Percentiles rank a stretch among this genome's conserved stretches.
These are phyloP conservation scores for Hypomyces perniciosus DNA, from an alignment of 2,329 filamentous ascomycete genomes.

Conservation along the genomic window DNA sequence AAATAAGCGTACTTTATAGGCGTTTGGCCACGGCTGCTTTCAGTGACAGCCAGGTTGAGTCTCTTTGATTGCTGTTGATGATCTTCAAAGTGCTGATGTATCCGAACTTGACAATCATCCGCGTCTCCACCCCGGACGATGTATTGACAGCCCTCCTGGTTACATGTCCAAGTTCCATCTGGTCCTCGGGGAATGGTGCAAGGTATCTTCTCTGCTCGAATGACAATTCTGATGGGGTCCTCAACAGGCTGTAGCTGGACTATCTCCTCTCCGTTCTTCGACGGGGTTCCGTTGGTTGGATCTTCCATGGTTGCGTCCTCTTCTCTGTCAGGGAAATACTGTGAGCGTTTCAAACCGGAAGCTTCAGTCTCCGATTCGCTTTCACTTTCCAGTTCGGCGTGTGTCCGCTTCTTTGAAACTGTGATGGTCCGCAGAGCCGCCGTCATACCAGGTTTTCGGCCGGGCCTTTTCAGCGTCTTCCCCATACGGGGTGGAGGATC, in stretches of 20 bases:
- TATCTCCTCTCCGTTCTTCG: constrained; percentile 18
- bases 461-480: constrained; percentile 25
- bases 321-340: constrained; percentile 26
- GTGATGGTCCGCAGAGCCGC: constrained; percentile 38
- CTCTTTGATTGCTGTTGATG: constrained; percentile 52
- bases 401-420: constrained; percentile 40
- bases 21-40: constrained; percentile 48
- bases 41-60: constrained; percentile 48
- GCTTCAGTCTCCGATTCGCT: constrained; percentile 33
- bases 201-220: constrained; percentile 45
- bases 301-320: constrained; percentile 32
- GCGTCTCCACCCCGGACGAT: constrained; percentile 58
- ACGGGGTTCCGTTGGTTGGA: constrained; percentile 15
- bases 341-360: constrained; percentile 30
- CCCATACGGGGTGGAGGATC: constrained; percentile 22
- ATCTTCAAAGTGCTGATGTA: constrained; percentile 53
- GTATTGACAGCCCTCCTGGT: constrained; percentile 57
- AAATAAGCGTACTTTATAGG: constrained; percentile 50
- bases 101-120: constrained; percentile 47
- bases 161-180: constrained; percentile 61
- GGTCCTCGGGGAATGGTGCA: constrained; percentile 47
- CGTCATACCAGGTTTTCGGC: constrained; percentile 37
- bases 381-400: constrained; percentile 32
- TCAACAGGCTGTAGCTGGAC: constrained; percentile 8
- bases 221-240: constrained; percentile 36